Evolutionary conservation across 805 yeast genomes (phyloP).

Genomic region (Saturnispora besseyi): DNA sequence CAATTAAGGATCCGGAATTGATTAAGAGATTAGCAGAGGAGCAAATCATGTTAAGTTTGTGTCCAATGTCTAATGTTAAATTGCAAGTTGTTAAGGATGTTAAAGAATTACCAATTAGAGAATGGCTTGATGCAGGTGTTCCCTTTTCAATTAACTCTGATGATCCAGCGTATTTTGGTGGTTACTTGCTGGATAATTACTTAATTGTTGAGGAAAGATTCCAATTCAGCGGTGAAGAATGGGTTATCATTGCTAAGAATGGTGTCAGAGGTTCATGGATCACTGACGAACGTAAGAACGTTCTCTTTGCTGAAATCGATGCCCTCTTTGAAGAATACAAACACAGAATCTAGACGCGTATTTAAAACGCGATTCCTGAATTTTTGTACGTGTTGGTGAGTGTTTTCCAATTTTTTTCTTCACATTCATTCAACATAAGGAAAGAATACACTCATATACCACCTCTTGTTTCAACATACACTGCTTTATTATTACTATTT

Average conservation of each 20-base stretch:
- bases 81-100: constrained; percentile 66
- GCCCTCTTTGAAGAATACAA: constrained; percentile 27
- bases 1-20: constrained; percentile 44
- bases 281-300: constrained; percentile 42
- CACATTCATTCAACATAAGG: background rate
- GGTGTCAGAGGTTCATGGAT: constrained; percentile 72
- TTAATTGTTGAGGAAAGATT: constrained; percentile 55
- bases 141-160: constrained; percentile 72
- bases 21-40: constrained; percentile 48
- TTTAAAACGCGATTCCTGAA: background rate
- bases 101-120: constrained; percentile 54
- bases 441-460: background rate
- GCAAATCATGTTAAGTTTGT: constrained; percentile 54
- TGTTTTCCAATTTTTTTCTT: background rate
- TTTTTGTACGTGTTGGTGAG: background rate
- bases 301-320: constrained; percentile 37
- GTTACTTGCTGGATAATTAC: constrained; percentile 74
- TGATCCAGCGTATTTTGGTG: constrained; percentile 80
- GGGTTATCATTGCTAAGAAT: constrained; percentile 57
- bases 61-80: constrained; percentile 72
- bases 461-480: background rate
- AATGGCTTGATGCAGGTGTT: constrained; percentile 51
- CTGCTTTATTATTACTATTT: background rate
- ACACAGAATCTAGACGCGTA: constrained; percentile 2
- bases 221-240: constrained; percentile 49